These are phyloP conservation scores for Cercis canadensis DNA, from an alignment of 306 rosid genomes.

Conservation along the genomic window DNA sequence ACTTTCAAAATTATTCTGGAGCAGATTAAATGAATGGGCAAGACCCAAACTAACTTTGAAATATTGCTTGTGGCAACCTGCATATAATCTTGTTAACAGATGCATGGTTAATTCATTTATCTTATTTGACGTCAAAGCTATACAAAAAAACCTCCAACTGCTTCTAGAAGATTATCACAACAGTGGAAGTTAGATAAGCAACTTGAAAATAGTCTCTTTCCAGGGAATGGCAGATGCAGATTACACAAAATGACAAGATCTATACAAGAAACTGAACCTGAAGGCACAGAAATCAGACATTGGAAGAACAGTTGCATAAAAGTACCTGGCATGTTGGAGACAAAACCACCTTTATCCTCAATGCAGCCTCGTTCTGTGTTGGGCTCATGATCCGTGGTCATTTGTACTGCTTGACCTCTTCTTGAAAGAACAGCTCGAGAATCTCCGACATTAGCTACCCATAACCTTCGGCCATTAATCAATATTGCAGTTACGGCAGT, in stretches of 20 bases:
- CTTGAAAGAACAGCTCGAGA: slow-evolving; percentile 90
- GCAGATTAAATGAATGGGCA: slow-evolving; percentile 12
- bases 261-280: slow-evolving; percentile 20
- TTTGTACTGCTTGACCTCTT: slow-evolving; percentile 76
- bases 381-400: slow-evolving; percentile 93
- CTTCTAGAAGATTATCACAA: not conserved
- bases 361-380: slow-evolving; percentile 78
- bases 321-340: slow-evolving; percentile 96
- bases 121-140: slow-evolving; percentile 16
- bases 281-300: slow-evolving; percentile 11
- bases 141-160: not conserved
- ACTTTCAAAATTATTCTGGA: slow-evolving; percentile 1
- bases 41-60: not conserved
- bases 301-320: slow-evolving; percentile 21
- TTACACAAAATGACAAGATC: slow-evolving; percentile 7
- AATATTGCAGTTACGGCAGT: slow-evolving; percentile 96
- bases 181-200: not conserved
- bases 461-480: slow-evolving; percentile 66
- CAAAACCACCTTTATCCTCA: slow-evolving; percentile 92
- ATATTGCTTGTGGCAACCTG: slow-evolving; percentile 16
- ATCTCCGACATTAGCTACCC: slow-evolving; percentile 93
- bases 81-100: not conserved
- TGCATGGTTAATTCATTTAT: not conserved
- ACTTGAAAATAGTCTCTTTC: not conserved
- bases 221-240: slow-evolving; percentile 8